Percentiles rank a stretch among this genome's conserved stretches.
Conservation (phyloP, 2,329 filamentous ascomycete genomes). For the Fusarium solani-melongenae region DNA sequence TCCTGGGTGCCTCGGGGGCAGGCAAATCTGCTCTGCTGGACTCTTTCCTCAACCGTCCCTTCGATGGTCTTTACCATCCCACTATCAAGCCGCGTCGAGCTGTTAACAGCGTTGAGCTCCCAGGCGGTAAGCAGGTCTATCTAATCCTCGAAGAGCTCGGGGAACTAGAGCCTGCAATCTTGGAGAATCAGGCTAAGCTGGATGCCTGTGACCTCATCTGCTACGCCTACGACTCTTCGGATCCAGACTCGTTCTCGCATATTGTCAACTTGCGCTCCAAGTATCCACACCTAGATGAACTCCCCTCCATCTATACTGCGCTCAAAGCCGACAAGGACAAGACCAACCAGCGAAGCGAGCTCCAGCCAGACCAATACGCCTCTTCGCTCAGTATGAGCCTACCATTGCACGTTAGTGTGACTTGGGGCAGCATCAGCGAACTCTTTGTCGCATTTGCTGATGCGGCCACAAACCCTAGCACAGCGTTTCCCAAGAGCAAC, state of each 20-base stretch:
- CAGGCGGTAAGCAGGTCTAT: conserved; percentile 96
- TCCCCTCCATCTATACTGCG: conserved; percentile 91
- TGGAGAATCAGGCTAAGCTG: conserved; percentile 91
- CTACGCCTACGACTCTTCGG: conserved; percentile 96
- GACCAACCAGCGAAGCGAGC: conserved; percentile 91
- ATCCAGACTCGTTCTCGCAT: conserved; percentile 94
- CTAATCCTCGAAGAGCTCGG: conserved; percentile 95
- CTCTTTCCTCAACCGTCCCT: conserved; percentile 89
- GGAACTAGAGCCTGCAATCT: conserved; percentile 91
- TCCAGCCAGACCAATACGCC: conserved; percentile 93
- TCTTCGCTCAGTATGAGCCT: conserved; percentile 86
- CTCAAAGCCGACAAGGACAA: conserved; percentile 97
- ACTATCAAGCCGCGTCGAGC: conserved; percentile 95
- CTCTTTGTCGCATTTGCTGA: conserved; percentile 93
- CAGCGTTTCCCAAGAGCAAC: conserved; percentile 88
- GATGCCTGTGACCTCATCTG: conserved; percentile 94
- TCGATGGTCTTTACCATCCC: conserved; percentile 84
- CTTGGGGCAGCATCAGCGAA: conserved; percentile 93
- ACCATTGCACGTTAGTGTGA: conserved; percentile 93
- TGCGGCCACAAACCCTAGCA: conserved; percentile 88
- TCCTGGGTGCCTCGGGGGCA: conserved; percentile 85
- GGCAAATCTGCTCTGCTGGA: conserved; percentile 94
- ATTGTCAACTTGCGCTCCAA: conserved; percentile 83
- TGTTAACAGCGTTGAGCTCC: conserved; percentile 96
- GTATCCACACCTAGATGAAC: conserved; percentile 85